Evolutionary conservation across 164 flowering plant genomes (phyloP), one percentile per base, ranked within the genome.

Genomic region (Kalanchoe fedtschenkoi): DNA sequence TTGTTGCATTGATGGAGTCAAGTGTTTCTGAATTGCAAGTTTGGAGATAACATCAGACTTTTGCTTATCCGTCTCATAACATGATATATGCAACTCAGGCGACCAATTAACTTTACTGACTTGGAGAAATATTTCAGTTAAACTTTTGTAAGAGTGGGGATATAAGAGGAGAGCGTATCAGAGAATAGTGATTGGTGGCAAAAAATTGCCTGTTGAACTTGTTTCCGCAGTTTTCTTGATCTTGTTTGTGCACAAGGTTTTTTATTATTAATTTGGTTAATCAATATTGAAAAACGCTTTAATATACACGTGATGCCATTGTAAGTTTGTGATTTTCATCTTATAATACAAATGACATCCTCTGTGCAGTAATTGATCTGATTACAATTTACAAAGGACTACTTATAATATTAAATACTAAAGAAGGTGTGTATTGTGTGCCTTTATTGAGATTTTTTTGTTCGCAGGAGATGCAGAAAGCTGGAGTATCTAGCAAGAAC

Each of bases 381-480:
- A 29, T 22, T 47, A 47, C 24, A n/a, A n/a, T 28, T 22, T 47
- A 47, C 24, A n/a, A n/a, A 44, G 8, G 39, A 5, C 11, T 37
- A 5, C 11, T 37, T 15, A 37, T 21, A 1, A 9, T 47, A 47
- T 9, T 21, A 22, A 47, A 47, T 29, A 47, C 4, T 14, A 22
- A 8, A 58, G 3, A 28, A 13, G 13, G 14, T 29, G 34, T 15
- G 19, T 24, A 4, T 35, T 44, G 4, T 37, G 21, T 63, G 38
- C 28, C 1, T 22, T 22, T 51, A 6, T 51, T 62, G 22, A 61
- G 33, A 33, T 53, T 19, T 32, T 41, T 60, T n/a, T 55, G 46
- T 19, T 33, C 78, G n/a, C 37, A 83, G 95, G 91, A 70, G 68
- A 86, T 64, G 68, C 62, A 80, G 69, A 81, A 61, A 57, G 75